Evolutionary conservation across 176 grass and related monocot genomes (phyloP).

Genomic region (Oryza rufipogon): DNA sequence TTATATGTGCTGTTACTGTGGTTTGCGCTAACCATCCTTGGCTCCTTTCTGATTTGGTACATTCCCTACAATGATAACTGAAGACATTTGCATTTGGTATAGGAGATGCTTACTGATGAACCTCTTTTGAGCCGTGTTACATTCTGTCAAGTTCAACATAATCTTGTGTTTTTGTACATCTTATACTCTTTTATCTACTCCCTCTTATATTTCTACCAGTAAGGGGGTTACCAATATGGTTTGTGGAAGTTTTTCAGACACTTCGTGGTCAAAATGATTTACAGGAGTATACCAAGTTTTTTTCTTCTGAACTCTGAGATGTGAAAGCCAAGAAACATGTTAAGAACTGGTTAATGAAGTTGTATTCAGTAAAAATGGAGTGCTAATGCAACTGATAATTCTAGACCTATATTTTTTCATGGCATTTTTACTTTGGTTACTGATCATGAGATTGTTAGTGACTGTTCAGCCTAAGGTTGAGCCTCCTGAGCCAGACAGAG

Average conservation of each 20-base stretch:
- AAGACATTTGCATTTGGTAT: background rate
- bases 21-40: background rate
- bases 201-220: background rate
- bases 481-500: conserved; percentile 75
- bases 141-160: background rate
- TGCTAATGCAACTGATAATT: background rate
- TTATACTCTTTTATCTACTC: background rate
- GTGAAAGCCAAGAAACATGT: background rate
- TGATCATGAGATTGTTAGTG: background rate
- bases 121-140: too few relatives aligned
- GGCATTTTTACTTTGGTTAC: too few relatives aligned
- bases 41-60: background rate
- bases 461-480: conserved; percentile 46
- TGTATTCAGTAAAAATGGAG: background rate
- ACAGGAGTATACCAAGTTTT: too few relatives aligned
- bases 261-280: background rate
- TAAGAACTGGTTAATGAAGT: background rate
- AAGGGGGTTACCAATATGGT: background rate
- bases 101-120: background rate
- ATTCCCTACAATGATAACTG: background rate
- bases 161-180: background rate
- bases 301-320: background rate
- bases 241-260: background rate
- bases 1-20: too few relatives aligned
- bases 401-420: background rate